Conservation (phyloP, 2,329 filamentous ascomycete species). For the Westerdykella aurantiaca region DNA sequence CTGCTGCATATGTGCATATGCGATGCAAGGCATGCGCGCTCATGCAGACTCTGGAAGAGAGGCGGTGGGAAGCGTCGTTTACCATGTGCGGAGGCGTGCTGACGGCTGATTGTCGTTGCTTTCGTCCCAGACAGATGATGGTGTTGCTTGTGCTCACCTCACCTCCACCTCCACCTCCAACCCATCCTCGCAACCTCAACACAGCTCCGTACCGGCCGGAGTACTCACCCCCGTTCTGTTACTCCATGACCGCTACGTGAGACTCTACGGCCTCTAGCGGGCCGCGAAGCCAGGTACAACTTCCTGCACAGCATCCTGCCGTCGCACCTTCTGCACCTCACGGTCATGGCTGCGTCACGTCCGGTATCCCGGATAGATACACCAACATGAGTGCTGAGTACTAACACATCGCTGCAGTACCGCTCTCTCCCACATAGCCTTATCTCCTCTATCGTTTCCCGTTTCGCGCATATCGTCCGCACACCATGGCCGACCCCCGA, state of each 20-base stretch:
- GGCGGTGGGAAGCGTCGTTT: too few relatives aligned
- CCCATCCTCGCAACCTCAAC: too few relatives aligned
- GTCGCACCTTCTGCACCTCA: background rate
- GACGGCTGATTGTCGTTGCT: too few relatives aligned
- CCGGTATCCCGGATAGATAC: background rate
- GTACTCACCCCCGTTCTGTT: too few relatives aligned
- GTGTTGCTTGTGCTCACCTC: background rate
- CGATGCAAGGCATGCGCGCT: too few relatives aligned
- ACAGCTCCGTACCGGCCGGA: too few relatives aligned
- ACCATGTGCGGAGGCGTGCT: too few relatives aligned
- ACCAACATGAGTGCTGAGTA: too few relatives aligned
- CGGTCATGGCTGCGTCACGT: background rate
- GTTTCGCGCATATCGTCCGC: background rate
- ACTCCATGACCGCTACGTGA: too few relatives aligned
- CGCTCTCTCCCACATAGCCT: background rate
- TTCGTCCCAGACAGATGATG: background rate
- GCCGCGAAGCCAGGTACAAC: background rate
- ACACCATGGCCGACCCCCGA: conserved; percentile 32
- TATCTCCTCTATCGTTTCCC: background rate
- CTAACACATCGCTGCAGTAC: background rate
- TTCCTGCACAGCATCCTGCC: background rate
- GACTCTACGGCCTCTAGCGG: background rate
- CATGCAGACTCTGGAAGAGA: too few relatives aligned
- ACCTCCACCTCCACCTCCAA: too few relatives aligned
- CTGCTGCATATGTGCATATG: too few relatives aligned